Evolutionary conservation across 2,329 filamentous ascomycete genomes (phyloP).

Genomic region (Alternaria novae-zelandiae): DNA sequence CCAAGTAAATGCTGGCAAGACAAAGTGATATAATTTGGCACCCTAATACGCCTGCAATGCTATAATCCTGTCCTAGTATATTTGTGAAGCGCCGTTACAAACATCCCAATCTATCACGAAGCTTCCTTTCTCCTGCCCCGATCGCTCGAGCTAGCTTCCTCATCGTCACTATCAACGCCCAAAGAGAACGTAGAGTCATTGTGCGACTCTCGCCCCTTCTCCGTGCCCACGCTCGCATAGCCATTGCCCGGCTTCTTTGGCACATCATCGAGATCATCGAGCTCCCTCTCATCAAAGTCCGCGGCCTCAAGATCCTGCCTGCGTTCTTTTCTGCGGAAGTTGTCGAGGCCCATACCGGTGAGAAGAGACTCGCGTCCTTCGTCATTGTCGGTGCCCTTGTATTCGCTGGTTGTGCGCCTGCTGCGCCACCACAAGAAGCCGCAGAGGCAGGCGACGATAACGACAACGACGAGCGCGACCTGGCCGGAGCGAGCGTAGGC

Average conservation of each 20-base stretch:
- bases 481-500: slow-evolving; percentile 90
- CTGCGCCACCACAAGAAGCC: slow-evolving; percentile 71
- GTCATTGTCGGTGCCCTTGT: slow-evolving; percentile 52
- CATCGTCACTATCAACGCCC: slow-evolving; percentile 52
- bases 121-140: slow-evolving; percentile 41
- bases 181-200: slow-evolving; percentile 55
- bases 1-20: neutral
- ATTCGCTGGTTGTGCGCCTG: slow-evolving; percentile 49
- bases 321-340: slow-evolving; percentile 53
- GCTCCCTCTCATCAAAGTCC: slow-evolving; percentile 67
- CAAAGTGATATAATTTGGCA: neutral
- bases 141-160: slow-evolving; percentile 43
- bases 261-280: slow-evolving; percentile 59
- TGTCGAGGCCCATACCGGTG: slow-evolving; percentile 55
- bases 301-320: slow-evolving; percentile 64
- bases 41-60: neutral
- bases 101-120: slow-evolving; percentile 13
- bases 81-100: neutral
- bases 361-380: slow-evolving; percentile 54
- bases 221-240: slow-evolving; percentile 23
- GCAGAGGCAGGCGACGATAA: slow-evolving; percentile 75
- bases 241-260: slow-evolving; percentile 34
- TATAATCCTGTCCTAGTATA: neutral
- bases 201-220: slow-evolving; percentile 40
- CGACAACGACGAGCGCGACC: slow-evolving; percentile 80